phyloP scores from a whole-genome alignment of 306 rosid genomes.

The Potentilla sterilis region DNA sequence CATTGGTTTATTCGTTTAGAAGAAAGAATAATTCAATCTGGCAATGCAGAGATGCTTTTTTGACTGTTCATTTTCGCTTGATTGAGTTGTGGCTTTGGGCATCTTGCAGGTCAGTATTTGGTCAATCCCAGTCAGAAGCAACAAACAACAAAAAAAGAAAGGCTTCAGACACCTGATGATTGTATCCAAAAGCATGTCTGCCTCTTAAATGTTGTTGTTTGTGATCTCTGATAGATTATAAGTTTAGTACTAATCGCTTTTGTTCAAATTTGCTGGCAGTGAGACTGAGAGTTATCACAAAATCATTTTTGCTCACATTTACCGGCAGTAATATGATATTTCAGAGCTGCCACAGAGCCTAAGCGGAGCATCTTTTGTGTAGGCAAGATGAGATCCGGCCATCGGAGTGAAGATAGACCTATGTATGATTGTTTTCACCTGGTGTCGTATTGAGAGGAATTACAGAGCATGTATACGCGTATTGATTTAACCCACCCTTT shows the following conservation, averaged over 20 bases:
- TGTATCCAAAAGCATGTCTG: background rate
- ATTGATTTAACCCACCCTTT: background rate
- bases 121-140: constrained; percentile 52
- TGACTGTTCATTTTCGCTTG: background rate
- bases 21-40: background rate
- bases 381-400: background rate
- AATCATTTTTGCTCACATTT: background rate
- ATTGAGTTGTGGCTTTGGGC: constrained; percentile 15
- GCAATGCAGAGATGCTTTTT: background rate
- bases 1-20: background rate
- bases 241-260: background rate
- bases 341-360: background rate
- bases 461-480: background rate
- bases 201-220: background rate
- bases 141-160: constrained; percentile 59
- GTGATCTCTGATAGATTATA: background rate
- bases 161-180: constrained; percentile 42
- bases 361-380: background rate
- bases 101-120: constrained; percentile 73
- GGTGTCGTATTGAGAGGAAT: background rate
- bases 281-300: background rate
- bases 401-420: background rate
- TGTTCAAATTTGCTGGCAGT: background rate
- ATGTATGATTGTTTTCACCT: background rate
- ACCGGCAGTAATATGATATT: background rate